These are phyloP conservation scores for Alternaria triticimaculans DNA, from an alignment of 2,329 filamentous ascomycete species.

Conservation along the genomic window DNA sequence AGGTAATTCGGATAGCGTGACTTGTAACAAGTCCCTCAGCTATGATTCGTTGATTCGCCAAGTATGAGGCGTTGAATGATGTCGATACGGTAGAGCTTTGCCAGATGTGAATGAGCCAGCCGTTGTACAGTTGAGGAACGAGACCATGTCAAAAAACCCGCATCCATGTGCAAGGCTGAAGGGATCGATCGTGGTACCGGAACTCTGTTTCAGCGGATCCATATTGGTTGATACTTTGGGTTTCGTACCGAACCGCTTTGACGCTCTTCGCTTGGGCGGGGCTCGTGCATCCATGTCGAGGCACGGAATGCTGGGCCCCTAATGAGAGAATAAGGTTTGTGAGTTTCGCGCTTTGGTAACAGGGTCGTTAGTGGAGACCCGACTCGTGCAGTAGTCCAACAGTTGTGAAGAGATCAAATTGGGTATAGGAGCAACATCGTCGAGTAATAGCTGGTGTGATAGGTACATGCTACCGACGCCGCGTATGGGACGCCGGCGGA, in stretches of 20 bases:
- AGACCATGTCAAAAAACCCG: neutral
- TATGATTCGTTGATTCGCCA: slow-evolving; percentile 14
- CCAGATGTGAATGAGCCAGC: neutral
- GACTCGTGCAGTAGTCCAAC: neutral
- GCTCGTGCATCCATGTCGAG: slow-evolving; percentile 8
- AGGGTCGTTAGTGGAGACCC: slow-evolving; percentile 1
- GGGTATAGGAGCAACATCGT: slow-evolving; percentile 16
- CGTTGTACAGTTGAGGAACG: neutral
- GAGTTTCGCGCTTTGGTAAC: slow-evolving; percentile 4
- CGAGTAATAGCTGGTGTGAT: neutral
- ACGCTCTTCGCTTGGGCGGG: slow-evolving; percentile 14
- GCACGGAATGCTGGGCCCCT: slow-evolving; percentile 7
- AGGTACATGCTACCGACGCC: slow-evolving; percentile 10
- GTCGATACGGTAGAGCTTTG: slow-evolving; percentile 4
- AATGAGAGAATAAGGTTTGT: slow-evolving; percentile 6
- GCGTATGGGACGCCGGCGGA: neutral
- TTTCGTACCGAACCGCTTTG: slow-evolving; percentile 25
- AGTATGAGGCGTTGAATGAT: slow-evolving; percentile 2
- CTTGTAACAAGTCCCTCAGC: slow-evolving; percentile 2
- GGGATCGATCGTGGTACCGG: neutral
- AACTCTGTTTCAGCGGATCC: slow-evolving; percentile 11
- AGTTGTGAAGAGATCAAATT: slow-evolving; percentile 13
- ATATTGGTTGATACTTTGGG: slow-evolving; percentile 6
- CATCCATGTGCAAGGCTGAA: neutral
- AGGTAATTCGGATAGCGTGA: slow-evolving; percentile 27